phyloP scores from a whole-genome alignment of 2,329 filamentous ascomycete species.

The Ilyonectria mors-panacis region DNA sequence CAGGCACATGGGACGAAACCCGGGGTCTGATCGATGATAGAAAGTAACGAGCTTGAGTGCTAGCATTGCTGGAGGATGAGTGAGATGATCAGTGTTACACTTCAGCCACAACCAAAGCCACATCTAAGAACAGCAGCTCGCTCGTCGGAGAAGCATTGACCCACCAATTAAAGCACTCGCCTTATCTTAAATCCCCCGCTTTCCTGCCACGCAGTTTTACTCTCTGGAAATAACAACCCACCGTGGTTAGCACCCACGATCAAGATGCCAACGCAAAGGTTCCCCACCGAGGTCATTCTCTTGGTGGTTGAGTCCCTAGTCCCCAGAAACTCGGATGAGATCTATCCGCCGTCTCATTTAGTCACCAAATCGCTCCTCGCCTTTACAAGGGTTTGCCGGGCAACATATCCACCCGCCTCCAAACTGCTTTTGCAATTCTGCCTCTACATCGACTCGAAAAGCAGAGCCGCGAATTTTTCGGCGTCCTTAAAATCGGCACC shows the following conservation, averaged over 20 bases:
- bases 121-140: no score
- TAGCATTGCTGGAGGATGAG: no score
- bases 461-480: conserved; percentile 6
- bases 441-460: conserved; percentile 27
- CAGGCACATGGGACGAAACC: no score
- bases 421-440: conserved; percentile 31
- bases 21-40: no score
- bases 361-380: conserved; percentile 28
- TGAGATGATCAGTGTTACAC: no score
- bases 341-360: conserved; percentile 22
- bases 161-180: no score
- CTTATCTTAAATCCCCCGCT: background rate
- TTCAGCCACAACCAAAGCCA: no score
- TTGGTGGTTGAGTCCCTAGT: conserved; percentile 29
- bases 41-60: no score
- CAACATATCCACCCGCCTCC: conserved; percentile 8
- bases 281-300: conserved; percentile 33
- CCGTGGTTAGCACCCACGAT: background rate
- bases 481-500: background rate
- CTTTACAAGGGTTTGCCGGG: conserved; percentile 29
- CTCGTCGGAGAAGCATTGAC: no score
- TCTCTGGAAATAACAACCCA: background rate
- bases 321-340: background rate
- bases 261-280: background rate
- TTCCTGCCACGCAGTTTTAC: background rate